Percentiles rank a stretch among this genome's conserved stretches.
Conservation (phyloP, 768 basidiomycete genomes). For the Tulasnella sp. region DNA sequence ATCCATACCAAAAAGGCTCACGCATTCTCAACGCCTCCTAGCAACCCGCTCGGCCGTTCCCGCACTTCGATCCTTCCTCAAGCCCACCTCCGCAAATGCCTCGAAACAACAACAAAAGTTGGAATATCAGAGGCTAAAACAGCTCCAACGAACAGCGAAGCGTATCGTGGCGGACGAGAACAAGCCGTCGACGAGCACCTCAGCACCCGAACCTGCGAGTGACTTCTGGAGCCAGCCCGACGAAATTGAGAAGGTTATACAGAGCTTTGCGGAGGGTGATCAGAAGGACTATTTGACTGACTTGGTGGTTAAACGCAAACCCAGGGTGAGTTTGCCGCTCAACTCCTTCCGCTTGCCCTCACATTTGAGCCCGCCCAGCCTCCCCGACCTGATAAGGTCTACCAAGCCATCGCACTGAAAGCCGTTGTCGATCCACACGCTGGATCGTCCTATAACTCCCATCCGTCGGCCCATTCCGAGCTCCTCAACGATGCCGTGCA, state of each 20-base stretch:
- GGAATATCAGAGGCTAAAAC: conserved; percentile 57
- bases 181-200: too few species aligned
- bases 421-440: conserved; percentile 62
- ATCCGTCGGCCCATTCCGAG: conserved; percentile 54
- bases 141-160: conserved; percentile 56
- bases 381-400: conserved; percentile 36
- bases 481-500: conserved; percentile 56
- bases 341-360: too few species aligned
- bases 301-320: conserved; percentile 28
- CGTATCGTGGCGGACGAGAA: conserved; percentile 41
- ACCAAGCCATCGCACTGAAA: conserved; percentile 44
- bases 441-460: conserved; percentile 85
- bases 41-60: conserved; percentile 79
- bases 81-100: conserved; percentile 17
- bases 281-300: conserved; percentile 21
- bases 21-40: conserved; percentile 60
- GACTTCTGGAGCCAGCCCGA: conserved; percentile 46
- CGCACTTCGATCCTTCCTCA: conserved; percentile 53
- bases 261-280: conserved; percentile 30
- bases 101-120: conserved; percentile 27
- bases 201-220: too few species aligned
- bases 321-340: conserved; percentile 38
- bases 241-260: conserved; percentile 27
- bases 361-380: conserved; percentile 28
- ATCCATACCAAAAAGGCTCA: conserved; percentile 25